Evolutionary conservation across 192 early-diverging fungal species (phyloP), one percentile per base, ranked within the genome.

Genomic region (Haplosporangium gracile): DNA sequence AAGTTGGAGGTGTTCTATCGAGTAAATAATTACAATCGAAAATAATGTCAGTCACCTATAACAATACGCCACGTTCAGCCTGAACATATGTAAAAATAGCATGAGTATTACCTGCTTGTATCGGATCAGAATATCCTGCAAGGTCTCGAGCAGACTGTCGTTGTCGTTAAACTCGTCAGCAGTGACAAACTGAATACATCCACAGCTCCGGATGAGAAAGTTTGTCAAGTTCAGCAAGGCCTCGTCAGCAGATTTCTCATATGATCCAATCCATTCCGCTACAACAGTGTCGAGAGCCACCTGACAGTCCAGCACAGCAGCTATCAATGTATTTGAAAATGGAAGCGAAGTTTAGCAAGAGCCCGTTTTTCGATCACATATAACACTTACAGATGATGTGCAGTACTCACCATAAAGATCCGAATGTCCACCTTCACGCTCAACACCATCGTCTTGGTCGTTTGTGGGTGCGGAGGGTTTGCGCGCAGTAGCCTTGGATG

Each of bases 211-310:
- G 74, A 95, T 90, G 42, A 95, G 78, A 75, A 97, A 94, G 83
- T 96, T 97, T 26, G 97, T 88, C 32, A 99, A 79, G 40, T 95
- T 92, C 72, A 89, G 85, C 75, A 97, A 69, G 24, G 95, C 95
- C 9, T 68, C 81, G 16, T 89, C 87, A 34, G 91, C 75, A 26
- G 93, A 88, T 11, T 88, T 87, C 47, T 90, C 82, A 71, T 94
- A 98, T 24, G 89, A 74, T 10, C 89, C 89, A 29, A 96, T 89
- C 97, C 97, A 97, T 72, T 95, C 95, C 15, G 85, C 77, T 5
- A 93, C 93, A 1, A 94, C 80, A 39, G 90, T 89, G 18, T 94
- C 93, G 32, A 97, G 71, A 29, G 94, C 88, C 2, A 81, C 81
- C 26, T 92, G 87, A 2, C 89, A 88, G 60, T 89, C 88, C 26